These are phyloP conservation scores for Lactarius vividus DNA, from an alignment of 768 basidiomycete genomes.

Conservation along the genomic window DNA sequence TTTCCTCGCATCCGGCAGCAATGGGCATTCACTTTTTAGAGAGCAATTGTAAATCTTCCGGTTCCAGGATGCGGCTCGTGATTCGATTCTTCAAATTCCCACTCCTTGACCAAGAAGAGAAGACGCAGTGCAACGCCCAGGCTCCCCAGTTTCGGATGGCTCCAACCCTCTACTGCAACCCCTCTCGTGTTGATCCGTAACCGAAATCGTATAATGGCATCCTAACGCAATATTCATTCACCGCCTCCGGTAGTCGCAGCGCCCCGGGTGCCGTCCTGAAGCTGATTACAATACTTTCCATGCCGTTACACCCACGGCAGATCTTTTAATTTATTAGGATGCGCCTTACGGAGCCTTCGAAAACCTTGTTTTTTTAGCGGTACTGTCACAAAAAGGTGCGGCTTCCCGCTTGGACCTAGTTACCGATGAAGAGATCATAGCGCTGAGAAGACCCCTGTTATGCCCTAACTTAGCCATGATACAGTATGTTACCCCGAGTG, in stretches of 20 bases:
- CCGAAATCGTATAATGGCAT: slow-evolving; percentile 12
- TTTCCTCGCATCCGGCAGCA: not conserved
- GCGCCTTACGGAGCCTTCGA: not conserved
- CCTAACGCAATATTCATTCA: not conserved
- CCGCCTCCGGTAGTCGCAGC: not conserved
- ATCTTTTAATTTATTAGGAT: slow-evolving; percentile 15
- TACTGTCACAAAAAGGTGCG: not conserved
- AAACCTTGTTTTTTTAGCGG: not conserved
- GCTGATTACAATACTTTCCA: slow-evolving; percentile 4
- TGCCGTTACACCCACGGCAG: slow-evolving; percentile 3
- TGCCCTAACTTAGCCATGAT: not conserved
- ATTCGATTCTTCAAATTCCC: not conserved
- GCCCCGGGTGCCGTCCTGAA: slow-evolving; percentile 1
- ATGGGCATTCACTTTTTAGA: not conserved
- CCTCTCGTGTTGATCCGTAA: not conserved
- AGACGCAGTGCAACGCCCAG: not conserved
- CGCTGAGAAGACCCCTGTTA: not conserved
- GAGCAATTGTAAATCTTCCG: not conserved
- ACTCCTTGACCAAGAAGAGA: not conserved
- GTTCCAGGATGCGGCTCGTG: not conserved
- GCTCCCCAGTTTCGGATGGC: not conserved
- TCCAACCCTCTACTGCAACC: not conserved
- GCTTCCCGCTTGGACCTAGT: not conserved
- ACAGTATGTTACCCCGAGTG: too few relatives aligned
- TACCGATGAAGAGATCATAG: slow-evolving; percentile 1